Base-by-base conservation (phyloP, 257 asterid species). In the Primulina eburnea region DNA sequence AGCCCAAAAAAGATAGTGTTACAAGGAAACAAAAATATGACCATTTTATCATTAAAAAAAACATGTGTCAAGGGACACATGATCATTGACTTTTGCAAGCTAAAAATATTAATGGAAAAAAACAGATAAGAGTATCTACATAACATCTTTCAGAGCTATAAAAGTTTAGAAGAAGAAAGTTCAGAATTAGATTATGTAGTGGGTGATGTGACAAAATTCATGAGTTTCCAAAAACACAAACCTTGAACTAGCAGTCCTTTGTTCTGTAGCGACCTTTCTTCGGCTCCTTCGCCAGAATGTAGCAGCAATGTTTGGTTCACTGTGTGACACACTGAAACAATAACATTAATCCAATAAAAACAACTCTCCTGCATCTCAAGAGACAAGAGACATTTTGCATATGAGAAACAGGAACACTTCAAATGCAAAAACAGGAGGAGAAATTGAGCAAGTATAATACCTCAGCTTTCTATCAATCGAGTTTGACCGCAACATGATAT, bases 241-340 rank as follows among this genome's bases (percentile, higher is more conserved):
- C 99, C 99, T 94, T 81, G 99, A 91, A 78, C 97, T 88, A 38
- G 97, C 96, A 76, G 99, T 94, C 85, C 96, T 82, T 77, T 84
- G 91, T 81, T 91, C 97, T 60, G 92, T 85, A 83, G 88, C 85
- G 67, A 74, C 92, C 81, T 90, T 88, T 77, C 95, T 90, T 82
- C 95, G 80, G 88, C 99, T 87, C 88, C 95, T 88, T 71, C 95
- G 85, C 97, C 99, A 94, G 84, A 92, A 87, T 64, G 91, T 81
- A 70, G 92, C 87, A 60, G 97, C 97, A 69, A 94, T 84, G 73
- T 91, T 88, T 50, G 97, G 96, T 74, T 89, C 99, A 71, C 99
- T 94, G 75, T 87, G 95, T 53, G 92, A 92, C 73, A 85, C 79
- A 80, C 97, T 91, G 95, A 78, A 40, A 77, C 74, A 78, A 62